Percentiles rank a stretch among this genome's conserved stretches.
phyloP scores from a whole-genome alignment of 108 stramenopile genomes.

The Nitzschia putrida region DNA sequence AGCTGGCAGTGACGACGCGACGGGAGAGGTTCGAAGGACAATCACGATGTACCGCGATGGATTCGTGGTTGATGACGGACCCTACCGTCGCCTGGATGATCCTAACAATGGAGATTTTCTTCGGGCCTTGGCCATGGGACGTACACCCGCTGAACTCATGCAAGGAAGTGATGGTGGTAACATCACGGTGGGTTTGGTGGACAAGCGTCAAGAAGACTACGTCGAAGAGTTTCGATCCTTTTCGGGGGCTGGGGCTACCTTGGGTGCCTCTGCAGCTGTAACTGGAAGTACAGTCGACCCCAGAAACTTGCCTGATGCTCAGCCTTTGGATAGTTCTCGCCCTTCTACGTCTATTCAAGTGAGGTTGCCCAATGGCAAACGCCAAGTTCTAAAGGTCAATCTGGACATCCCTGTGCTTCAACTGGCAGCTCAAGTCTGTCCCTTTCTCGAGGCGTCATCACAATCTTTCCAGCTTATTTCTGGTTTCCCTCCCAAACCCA shows the following conservation, averaged over 20 bases:
- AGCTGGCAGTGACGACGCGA: slow-evolving; percentile 26
- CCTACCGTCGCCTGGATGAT: slow-evolving; percentile 87
- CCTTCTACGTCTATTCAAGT: slow-evolving; percentile 72
- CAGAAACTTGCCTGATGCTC: slow-evolving; percentile 18
- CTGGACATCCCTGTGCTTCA: slow-evolving; percentile 40
- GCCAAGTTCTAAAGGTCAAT: slow-evolving; percentile 64
- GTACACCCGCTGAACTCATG: slow-evolving; percentile 67
- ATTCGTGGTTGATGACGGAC: slow-evolving; percentile 93
- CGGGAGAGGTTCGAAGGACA: slow-evolving; percentile 50
- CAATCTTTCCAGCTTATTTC: slow-evolving; percentile 57
- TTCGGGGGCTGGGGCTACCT: slow-evolving; percentile 47
- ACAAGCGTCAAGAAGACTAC: slow-evolving; percentile 79
- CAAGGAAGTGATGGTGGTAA: slow-evolving; percentile 39
- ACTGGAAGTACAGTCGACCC: slow-evolving; percentile 47
- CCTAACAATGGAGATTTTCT: slow-evolving; percentile 88
- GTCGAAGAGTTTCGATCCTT: slow-evolving; percentile 63
- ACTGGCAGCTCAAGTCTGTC: slow-evolving; percentile 53
- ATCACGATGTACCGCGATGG: slow-evolving; percentile 96
- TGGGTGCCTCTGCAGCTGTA: slow-evolving; percentile 20
- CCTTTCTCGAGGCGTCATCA: slow-evolving; percentile 1
- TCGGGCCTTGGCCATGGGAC: slow-evolving; percentile 73
- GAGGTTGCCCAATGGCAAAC: slow-evolving; percentile 69
- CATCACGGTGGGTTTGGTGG: slow-evolving; percentile 75
- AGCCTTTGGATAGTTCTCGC: slow-evolving; percentile 36
- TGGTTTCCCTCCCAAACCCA: slow-evolving; percentile 74